These are phyloP conservation scores for Musa balbisiana DNA, from an alignment of 202 grass and related monocot genomes.

Conservation along the genomic window DNA sequence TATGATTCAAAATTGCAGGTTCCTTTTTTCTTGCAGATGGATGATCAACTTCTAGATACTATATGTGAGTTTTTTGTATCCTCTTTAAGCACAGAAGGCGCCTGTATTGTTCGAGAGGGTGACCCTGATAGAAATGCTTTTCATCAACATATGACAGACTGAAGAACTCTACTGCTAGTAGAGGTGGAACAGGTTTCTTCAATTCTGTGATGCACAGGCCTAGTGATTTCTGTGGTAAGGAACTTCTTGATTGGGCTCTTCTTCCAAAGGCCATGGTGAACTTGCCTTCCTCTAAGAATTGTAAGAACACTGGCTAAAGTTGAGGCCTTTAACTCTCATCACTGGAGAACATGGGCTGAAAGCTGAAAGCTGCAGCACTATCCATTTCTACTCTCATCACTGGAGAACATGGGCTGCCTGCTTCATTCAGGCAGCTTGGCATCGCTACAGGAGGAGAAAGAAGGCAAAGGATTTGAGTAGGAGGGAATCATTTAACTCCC, in stretches of 20 bases:
- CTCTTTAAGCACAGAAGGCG: conserved; percentile 18
- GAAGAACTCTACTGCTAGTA: conserved; percentile 19
- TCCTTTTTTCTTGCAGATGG: conserved; percentile 23
- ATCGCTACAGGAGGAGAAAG: conserved; percentile 4
- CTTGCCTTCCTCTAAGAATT: conserved; percentile 9
- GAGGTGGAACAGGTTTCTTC: conserved; percentile 26
- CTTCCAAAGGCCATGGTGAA: conserved; percentile 1
- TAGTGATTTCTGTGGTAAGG: conserved; percentile 22
- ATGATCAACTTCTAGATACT: conserved; percentile 25
- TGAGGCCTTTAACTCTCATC: conserved; percentile 25
- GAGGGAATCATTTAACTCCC: conserved; percentile 15
- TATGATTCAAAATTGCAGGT: conserved; percentile 9
- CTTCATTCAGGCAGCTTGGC: conserved; percentile 23
- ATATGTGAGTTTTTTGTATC: conserved; percentile 17
- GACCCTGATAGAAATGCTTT: conserved; percentile 25
- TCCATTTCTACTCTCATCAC: conserved; percentile 19
- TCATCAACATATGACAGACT: conserved; percentile 20
- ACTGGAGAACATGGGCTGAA: conserved; percentile 26
- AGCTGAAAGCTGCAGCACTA: conserved; percentile 22
- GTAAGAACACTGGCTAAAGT: conserved; percentile 19
- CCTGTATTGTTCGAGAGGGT: conserved; percentile 23
- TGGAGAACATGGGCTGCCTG: conserved; percentile 29
- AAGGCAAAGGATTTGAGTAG: conserved; percentile 2
- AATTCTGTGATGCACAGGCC: conserved; percentile 10
- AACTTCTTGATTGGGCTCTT: conserved; percentile 21